phyloP scores from a whole-genome alignment of 257 asterid genomes.

The Primulina huaijiensis region DNA sequence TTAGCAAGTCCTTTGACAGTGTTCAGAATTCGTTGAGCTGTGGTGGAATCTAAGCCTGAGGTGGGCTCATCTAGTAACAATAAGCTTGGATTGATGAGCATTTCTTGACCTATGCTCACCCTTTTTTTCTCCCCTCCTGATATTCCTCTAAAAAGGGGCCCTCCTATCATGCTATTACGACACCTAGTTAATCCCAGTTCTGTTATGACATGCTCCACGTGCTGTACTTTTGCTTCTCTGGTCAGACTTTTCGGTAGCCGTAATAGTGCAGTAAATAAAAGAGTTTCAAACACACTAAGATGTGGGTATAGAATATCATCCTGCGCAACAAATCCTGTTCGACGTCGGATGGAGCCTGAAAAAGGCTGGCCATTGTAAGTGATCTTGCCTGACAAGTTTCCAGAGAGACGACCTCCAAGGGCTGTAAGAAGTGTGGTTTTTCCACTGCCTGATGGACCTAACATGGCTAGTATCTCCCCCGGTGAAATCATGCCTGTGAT shows the following conservation, averaged over 20 bases:
- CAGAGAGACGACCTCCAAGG: conserved; percentile 86
- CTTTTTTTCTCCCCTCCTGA: conserved; percentile 98
- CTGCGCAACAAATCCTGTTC: conserved; percentile 84
- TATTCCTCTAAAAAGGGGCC: conserved; percentile 73
- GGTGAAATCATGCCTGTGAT: conserved; percentile 81
- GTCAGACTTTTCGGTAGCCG: conserved; percentile 61
- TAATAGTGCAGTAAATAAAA: conserved; percentile 74
- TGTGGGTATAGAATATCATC: conserved; percentile 83
- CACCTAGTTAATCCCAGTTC: conserved; percentile 72
- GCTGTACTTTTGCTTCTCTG: conserved; percentile 52
- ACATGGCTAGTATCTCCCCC: conserved; percentile 94
- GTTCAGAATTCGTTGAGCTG: conserved; percentile 73
- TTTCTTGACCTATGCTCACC: conserved; percentile 96
- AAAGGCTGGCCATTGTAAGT: conserved; percentile 80
- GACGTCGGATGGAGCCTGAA: conserved; percentile 69
- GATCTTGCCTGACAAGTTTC: conserved; percentile 76
- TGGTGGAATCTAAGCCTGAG: conserved; percentile 91
- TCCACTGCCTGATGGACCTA: conserved; percentile 97
- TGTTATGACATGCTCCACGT: conserved; percentile 67
- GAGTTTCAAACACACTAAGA: conserved; percentile 80
- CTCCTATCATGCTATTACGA: conserved; percentile 79
- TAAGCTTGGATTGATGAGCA: conserved; percentile 88
- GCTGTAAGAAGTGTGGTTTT: conserved; percentile 92
- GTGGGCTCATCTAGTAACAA: conserved; percentile 91
- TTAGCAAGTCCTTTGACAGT: conserved; percentile 68